Evolutionary conservation across 345 rosid species (phyloP), one percentile per base, ranked within the genome.

Genomic region (Populus tremula): DNA sequence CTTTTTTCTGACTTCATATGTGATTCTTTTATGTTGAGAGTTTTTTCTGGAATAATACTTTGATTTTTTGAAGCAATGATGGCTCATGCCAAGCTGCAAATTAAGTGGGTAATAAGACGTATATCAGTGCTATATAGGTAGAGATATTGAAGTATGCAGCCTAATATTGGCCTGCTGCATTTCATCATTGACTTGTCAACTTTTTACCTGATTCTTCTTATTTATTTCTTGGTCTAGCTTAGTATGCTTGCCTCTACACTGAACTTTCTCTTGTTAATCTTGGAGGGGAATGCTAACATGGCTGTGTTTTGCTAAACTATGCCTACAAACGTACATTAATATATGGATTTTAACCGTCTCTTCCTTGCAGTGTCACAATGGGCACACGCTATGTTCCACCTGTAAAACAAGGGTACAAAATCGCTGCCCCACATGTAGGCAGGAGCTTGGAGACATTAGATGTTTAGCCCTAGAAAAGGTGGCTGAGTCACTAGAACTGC

Each of bases 381-480:
- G 96, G 47, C 96, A 91, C 76, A 91, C 96, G 17, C 83, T 91
- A 20, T 91, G 96, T 85, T 91, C 92, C 54, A 90, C 96, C 39
- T 91, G 96, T 86, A 91, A 91, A 88, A 81, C 89, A 39, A 87
- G 89, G 84, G 96, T 91, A 69, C 96, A 91, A 73, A 90, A 91
- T 69, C 81, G 91, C 21, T 91, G 96, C 76, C 96, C 96, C 7
- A 91, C 96, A 7, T 91, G 96, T 76, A 83, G 93, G 69, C 91
- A 88, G 84, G 94, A 91, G 79, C 96, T 91, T 38, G 96, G 96
- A 63, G 96, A 91, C 73, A 91, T 91, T 73, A 87, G 96, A 77
- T 91, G 96, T 78, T 86, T 91, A 82, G 96, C 96, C 63, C 82
- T 91, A 63, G 96, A 91, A 84, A 91, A 89, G 80, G 93, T 91